Evolutionary conservation across 192 early-diverging fungal genomes (phyloP), one percentile per base, ranked within the genome.

Genomic region (Gonapodya prolifera): DNA sequence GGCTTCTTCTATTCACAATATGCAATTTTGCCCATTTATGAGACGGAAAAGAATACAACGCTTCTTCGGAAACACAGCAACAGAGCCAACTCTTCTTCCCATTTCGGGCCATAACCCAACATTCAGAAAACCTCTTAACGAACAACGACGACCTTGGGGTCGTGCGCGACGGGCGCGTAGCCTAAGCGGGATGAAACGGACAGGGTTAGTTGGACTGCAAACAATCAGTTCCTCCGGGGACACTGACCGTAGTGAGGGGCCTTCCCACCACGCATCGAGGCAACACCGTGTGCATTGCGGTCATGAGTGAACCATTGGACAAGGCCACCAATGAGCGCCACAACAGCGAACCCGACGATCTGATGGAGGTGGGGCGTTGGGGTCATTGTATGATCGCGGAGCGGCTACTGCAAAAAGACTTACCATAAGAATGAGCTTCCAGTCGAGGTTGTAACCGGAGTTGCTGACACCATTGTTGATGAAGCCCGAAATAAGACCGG

Each of bases 381-480:
- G 23, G 8, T 61, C 45, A 61, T 61, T 61, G 45, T 61, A 16
- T 61, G n/a, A n/a, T 61, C 8, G 45, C 8, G 8, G 45, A 61
- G 45, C 8, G 23, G 23, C 8, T 8, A 61, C 23, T 61, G 8
- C 45, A 61, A 61, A 61, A 61, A 8, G 8, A 61, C 45, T 8
- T 23, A 61, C 82, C 91, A 93, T 92, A 0, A 86, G 86, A 77
- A 89, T 89, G 1, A 93, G 83, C 75, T 89, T 88, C 1, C 82
- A 78, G 34, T 82, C 83, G 1, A 88, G 84, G n/a, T 82, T 70
- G 74, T 88, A 90, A 0, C 70, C 78, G 69, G 87, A 81, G 36
- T 80, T 78, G 33, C 81, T 82, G 2, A 82, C 79, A 29, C 85
- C 82, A 23, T 61, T 61, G 76, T 84, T 83, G 76, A 92, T 77